phyloP scores from a whole-genome alignment of 2,329 filamentous ascomycete species.

The Remersonia thermophila region DNA sequence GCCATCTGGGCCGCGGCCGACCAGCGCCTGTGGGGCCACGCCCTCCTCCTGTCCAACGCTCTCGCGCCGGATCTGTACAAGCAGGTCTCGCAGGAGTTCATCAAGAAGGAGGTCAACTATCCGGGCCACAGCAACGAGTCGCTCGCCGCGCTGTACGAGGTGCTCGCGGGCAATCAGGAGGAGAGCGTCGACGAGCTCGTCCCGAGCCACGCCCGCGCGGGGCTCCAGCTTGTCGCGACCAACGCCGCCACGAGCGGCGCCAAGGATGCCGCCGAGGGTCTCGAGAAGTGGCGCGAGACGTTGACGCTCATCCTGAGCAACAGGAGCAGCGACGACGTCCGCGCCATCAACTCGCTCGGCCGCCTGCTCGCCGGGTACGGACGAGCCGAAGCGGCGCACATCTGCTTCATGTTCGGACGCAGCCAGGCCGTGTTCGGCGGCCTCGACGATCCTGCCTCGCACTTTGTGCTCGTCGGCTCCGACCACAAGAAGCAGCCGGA shows the following conservation, averaged over 20 bases:
- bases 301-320: conserved; percentile 78
- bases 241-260: conserved; percentile 46
- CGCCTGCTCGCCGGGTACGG: conserved; percentile 75
- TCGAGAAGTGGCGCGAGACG: conserved; percentile 92
- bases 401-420: conserved; percentile 83
- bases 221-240: conserved; percentile 82
- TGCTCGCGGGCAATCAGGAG: conserved; percentile 85
- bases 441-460: conserved; percentile 64
- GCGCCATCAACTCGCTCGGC: conserved; percentile 68
- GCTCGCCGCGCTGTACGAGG: conserved; percentile 81
- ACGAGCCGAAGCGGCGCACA: conserved; percentile 79
- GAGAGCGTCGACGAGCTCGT: conserved; percentile 95
- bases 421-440: conserved; percentile 62
- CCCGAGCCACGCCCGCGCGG: conserved; percentile 79
- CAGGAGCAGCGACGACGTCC: conserved; percentile 65
- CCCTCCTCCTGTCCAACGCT: conserved; percentile 72
- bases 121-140: conserved; percentile 71
- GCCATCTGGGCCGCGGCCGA: conserved; percentile 91
- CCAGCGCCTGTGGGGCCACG: conserved; percentile 90
- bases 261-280: conserved; percentile 66
- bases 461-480: conserved; percentile 73
- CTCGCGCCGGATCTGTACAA: conserved; percentile 78
- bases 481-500: conserved; percentile 63
- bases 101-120: conserved; percentile 85
- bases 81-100: conserved; percentile 88